Evolutionary conservation across 306 rosid genomes (phyloP).

Genomic region (Elaeagnus macrophylla): DNA sequence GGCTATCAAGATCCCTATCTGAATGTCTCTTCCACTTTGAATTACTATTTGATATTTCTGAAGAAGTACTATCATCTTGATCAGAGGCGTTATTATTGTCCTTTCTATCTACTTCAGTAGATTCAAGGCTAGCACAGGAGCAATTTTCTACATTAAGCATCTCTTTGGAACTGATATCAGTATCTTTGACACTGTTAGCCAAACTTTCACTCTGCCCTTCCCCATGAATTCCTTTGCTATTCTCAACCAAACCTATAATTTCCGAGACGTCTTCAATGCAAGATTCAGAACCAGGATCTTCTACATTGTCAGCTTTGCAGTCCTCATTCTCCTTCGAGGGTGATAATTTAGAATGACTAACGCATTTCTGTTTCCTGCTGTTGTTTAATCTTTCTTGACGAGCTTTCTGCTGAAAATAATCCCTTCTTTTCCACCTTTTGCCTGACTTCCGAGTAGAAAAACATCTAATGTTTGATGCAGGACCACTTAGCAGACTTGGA

Average conservation of each 20-base stretch:
- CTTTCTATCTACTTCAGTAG: slow-evolving; percentile 27
- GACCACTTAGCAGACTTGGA: slow-evolving; percentile 28
- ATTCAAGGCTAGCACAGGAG: slow-evolving; percentile 23
- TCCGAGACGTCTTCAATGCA: slow-evolving; percentile 36
- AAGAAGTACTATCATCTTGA: slow-evolving; percentile 38
- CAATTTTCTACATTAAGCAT: slow-evolving; percentile 37
- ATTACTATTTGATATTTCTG: slow-evolving; percentile 31
- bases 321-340: slow-evolving; percentile 38
- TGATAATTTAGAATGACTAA: slow-evolving; percentile 45
- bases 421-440: slow-evolving; percentile 66
- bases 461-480: slow-evolving; percentile 55
- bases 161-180: slow-evolving; percentile 35
- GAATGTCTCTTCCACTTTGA: slow-evolving; percentile 65
- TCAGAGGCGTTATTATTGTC: slow-evolving; percentile 29
- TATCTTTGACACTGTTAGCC: slow-evolving; percentile 23
- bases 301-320: slow-evolving; percentile 32
- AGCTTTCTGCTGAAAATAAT: slow-evolving; percentile 79
- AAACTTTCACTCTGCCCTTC: slow-evolving; percentile 32
- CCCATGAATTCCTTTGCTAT: slow-evolving; percentile 31
- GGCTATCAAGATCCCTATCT: slow-evolving; percentile 63
- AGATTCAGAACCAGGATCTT: slow-evolving; percentile 35
- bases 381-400: slow-evolving; percentile 88
- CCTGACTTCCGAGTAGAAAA: slow-evolving; percentile 66
- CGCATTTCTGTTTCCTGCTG: slow-evolving; percentile 84
- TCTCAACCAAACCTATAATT: slow-evolving; percentile 25